phyloP scores from a whole-genome alignment of 257 asterid species.

The Cinchona pubescens region DNA sequence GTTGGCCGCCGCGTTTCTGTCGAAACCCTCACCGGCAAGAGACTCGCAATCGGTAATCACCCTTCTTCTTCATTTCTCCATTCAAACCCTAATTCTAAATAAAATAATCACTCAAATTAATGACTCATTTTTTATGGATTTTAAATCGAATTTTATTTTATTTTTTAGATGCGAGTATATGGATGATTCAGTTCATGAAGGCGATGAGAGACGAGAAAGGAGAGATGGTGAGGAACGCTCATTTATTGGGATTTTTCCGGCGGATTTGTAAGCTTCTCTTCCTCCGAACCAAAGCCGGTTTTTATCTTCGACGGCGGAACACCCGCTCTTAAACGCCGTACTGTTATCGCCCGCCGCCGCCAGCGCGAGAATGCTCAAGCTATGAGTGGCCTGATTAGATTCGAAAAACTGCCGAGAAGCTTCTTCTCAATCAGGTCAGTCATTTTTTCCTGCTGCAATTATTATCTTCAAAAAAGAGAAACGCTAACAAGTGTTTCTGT shows the following conservation, averaged over 20 bases:
- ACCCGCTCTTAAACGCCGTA: slow-evolving; percentile 91
- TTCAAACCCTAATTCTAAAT: slow-evolving; percentile 32
- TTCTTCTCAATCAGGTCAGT: slow-evolving; percentile 89
- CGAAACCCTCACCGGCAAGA: slow-evolving; percentile 87
- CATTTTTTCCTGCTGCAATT: slow-evolving; percentile 21
- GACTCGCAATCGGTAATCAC: slow-evolving; percentile 81
- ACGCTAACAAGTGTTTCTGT: neutral
- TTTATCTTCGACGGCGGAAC: slow-evolving; percentile 97
- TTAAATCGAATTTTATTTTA: neutral
- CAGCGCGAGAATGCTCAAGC: slow-evolving; percentile 98
- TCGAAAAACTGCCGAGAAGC: slow-evolving; percentile 93
- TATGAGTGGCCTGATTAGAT: too few relatives aligned
- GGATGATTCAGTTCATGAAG: slow-evolving; percentile 98
- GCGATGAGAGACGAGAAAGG: slow-evolving; percentile 99
- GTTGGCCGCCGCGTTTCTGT: slow-evolving; percentile 98
- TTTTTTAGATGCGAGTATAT: slow-evolving; percentile 83
- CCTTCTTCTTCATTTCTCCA: slow-evolving; percentile 2
- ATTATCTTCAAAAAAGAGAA: too few relatives aligned
- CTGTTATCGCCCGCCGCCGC: slow-evolving; percentile 90
- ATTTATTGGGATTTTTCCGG: slow-evolving; percentile 83
- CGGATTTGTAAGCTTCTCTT: slow-evolving; percentile 89
- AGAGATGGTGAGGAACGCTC: slow-evolving; percentile 94
- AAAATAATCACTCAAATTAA: neutral
- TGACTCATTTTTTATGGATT: neutral
- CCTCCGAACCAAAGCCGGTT: slow-evolving; percentile 86